These are phyloP conservation scores for Nicotiana undulata DNA, from an alignment of 257 asterid species.

Conservation along the genomic window DNA sequence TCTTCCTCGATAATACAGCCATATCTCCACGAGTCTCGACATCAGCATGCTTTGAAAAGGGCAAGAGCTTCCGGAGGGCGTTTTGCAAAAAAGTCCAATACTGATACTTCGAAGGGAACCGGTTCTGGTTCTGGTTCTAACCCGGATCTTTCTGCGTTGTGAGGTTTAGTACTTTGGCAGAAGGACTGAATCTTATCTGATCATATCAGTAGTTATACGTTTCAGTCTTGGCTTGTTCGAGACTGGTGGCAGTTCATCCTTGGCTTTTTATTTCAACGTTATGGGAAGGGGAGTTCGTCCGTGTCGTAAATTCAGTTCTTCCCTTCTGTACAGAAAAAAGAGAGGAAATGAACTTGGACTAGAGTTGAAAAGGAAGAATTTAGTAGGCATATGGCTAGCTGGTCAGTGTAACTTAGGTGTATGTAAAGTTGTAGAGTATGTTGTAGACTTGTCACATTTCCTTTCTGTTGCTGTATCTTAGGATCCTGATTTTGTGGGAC, in stretches of 20 bases:
- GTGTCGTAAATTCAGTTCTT: neutral
- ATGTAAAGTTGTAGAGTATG: neutral
- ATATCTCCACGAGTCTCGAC: slow-evolving; percentile 85
- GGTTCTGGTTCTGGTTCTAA: slow-evolving; percentile 27
- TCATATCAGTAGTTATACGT: neutral
- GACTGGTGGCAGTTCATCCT: slow-evolving; percentile 84
- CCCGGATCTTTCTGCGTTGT: slow-evolving; percentile 22
- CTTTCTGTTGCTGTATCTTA: neutral
- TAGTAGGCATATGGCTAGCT: neutral
- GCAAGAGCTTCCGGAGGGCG: slow-evolving; percentile 83
- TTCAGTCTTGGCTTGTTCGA: slow-evolving; percentile 22
- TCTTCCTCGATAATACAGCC: slow-evolving; percentile 41
- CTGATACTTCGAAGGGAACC: slow-evolving; percentile 27
- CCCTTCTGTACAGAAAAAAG: neutral
- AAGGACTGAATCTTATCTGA: neutral
- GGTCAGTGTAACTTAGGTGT: neutral
- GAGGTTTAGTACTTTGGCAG: slow-evolving; percentile 5
- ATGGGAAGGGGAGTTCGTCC: neutral
- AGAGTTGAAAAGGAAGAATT: slow-evolving; percentile 2
- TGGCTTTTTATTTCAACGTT: slow-evolving; percentile 40
- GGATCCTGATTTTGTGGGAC: neutral
- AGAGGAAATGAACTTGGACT: neutral
- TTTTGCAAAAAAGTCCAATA: slow-evolving; percentile 56
- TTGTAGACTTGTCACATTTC: neutral
- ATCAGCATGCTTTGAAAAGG: slow-evolving; percentile 88